Conservation (phyloP, 2,329 filamentous ascomycete species). For the Colletotrichum sp. region DNA sequence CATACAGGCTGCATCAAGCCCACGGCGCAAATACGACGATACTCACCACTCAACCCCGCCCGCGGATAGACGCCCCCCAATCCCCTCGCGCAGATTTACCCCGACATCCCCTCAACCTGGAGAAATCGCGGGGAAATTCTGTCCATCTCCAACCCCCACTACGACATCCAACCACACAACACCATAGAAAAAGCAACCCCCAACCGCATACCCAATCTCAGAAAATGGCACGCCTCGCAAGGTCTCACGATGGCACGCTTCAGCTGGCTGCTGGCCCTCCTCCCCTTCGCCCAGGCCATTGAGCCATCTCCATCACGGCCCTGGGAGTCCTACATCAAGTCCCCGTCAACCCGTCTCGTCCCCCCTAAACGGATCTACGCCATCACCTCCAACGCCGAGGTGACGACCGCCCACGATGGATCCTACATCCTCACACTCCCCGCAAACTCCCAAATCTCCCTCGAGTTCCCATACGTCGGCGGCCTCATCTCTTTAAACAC, state of each 20-base stretch:
- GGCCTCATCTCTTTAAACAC: slow-evolving; percentile 17
- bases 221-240: not conserved
- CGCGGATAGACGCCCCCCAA: not conserved
- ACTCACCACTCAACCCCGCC: not conserved
- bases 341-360: slow-evolving; percentile 8
- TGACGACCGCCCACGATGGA: not conserved
- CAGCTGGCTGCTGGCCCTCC: not conserved
- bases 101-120: slow-evolving; percentile 7
- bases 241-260: not conserved
- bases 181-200: not conserved
- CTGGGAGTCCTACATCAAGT: slow-evolving; percentile 14
- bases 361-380: slow-evolving; percentile 6
- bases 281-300: not conserved
- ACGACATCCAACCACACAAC: not conserved
- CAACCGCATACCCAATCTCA: not conserved
- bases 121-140: slow-evolving; percentile 7
- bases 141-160: not conserved
- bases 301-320: not conserved
- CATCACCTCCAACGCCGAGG: slow-evolving; percentile 2
- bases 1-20: not conserved
- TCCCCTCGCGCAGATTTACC: slow-evolving; percentile 16
- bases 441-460: slow-evolving; percentile 14
- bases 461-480: slow-evolving; percentile 24
- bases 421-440: not conserved
- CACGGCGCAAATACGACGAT: not conserved